phyloP scores from a whole-genome alignment of 106 monocot species.

The Dendrobium officinale region DNA sequence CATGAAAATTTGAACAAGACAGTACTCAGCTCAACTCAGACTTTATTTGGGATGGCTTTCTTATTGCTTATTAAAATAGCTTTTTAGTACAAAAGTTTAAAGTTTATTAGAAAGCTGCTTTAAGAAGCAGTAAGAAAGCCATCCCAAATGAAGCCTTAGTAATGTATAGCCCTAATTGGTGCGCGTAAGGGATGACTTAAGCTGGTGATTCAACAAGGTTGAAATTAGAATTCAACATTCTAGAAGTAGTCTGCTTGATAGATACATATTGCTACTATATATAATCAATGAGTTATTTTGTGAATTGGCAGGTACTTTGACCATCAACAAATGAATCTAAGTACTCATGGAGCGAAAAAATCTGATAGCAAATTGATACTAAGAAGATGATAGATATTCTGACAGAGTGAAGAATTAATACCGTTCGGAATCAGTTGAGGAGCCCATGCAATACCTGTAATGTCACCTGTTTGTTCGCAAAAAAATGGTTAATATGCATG shows the following conservation, averaged over 20 bases:
- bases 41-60: no score
- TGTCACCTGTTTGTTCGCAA: conserved; percentile 45
- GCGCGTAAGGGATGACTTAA: not conserved
- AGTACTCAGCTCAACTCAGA: no score
- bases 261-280: not conserved
- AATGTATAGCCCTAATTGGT: not conserved
- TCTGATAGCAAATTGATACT: not conserved
- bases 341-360: not conserved
- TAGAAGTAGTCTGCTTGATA: not conserved
- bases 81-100: no score
- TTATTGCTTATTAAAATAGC: no score
- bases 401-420: conserved; percentile 16
- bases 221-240: not conserved
- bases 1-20: no score
- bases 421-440: conserved; percentile 56
- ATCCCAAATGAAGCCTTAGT: no score
- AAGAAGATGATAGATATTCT: not conserved
- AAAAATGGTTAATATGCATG: conserved; percentile 4
- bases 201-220: not conserved
- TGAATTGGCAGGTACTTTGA: not conserved
- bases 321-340: not conserved
- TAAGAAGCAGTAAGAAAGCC: no score
- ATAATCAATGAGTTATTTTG: not conserved
- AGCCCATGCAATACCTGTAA: conserved; percentile 74
- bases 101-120: no score